Conservation (phyloP, 2,329 filamentous ascomycete species). For the Didymosphaeria variabile region DNA sequence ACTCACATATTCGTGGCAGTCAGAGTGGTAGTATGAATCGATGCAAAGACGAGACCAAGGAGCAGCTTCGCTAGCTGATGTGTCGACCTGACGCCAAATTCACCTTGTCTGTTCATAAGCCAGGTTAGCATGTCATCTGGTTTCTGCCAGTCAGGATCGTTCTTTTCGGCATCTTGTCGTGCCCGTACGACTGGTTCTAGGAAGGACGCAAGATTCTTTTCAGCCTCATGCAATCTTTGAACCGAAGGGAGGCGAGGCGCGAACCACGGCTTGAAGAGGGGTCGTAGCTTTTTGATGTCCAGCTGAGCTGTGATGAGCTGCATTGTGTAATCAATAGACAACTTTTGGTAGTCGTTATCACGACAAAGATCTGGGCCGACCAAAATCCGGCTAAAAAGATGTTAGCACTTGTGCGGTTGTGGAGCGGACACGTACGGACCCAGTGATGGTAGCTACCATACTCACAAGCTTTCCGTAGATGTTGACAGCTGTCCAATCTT, state of each 20-base stretch:
- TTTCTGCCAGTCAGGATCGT: slow-evolving; percentile 40
- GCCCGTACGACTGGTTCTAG: slow-evolving; percentile 39
- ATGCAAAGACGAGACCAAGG: slow-evolving; percentile 40
- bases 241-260: slow-evolving; percentile 38
- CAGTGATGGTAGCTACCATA: slow-evolving; percentile 46
- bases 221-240: slow-evolving; percentile 28
- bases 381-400: slow-evolving; percentile 28
- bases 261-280: slow-evolving; percentile 36
- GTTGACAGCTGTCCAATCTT: slow-evolving; percentile 43
- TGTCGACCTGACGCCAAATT: slow-evolving; percentile 20
- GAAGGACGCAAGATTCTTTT: slow-evolving; percentile 22
- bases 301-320: slow-evolving; percentile 39
- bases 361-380: slow-evolving; percentile 43
- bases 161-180: slow-evolving; percentile 32
- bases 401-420: neutral
- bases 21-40: slow-evolving; percentile 43
- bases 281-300: slow-evolving; percentile 37
- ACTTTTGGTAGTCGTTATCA: slow-evolving; percentile 41
- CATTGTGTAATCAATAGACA: slow-evolving; percentile 42
- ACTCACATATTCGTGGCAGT: slow-evolving; percentile 34
- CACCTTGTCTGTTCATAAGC: slow-evolving; percentile 39
- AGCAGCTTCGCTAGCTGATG: slow-evolving; percentile 26
- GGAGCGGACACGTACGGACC: slow-evolving; percentile 17
- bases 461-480: slow-evolving; percentile 40
- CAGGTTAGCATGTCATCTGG: slow-evolving; percentile 52